Evolutionary conservation across 768 basidiomycete genomes (phyloP).

Genomic region (Leccinum pellstonianum): DNA sequence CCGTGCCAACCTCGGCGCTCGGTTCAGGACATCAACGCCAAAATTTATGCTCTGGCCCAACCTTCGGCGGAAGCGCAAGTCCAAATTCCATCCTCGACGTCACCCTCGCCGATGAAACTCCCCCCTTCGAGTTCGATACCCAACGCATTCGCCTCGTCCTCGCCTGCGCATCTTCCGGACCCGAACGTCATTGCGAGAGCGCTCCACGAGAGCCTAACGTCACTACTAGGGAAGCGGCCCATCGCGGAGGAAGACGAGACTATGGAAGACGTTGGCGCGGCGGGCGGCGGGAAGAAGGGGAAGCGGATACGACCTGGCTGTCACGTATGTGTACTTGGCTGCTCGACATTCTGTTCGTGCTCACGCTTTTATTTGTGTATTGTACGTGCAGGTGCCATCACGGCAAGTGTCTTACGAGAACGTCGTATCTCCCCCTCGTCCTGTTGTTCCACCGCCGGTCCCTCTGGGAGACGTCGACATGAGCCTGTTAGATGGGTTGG

Average conservation of each 20-base stretch:
- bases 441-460: constrained; percentile 1
- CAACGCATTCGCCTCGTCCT: constrained; percentile 16
- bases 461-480: constrained; percentile 28
- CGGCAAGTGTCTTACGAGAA: constrained; percentile 39
- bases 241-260: constrained; percentile 40
- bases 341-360: not conserved
- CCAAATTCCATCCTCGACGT: constrained; percentile 58
- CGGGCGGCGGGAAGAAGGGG: constrained; percentile 22
- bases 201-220: constrained; percentile 66
- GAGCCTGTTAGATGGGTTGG: constrained; percentile 28
- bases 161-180: constrained; percentile 37
- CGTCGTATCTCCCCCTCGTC: constrained; percentile 11
- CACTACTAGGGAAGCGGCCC: constrained; percentile 66
- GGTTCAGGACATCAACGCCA: constrained; percentile 27
- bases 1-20: not conserved
- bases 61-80: constrained; percentile 27
- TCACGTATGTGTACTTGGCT: constrained; percentile 29
- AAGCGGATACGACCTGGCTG: constrained; percentile 41
- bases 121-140: constrained; percentile 21
- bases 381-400: constrained; percentile 23
- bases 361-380: not conserved
- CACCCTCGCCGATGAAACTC: constrained; percentile 53
- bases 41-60: not conserved
- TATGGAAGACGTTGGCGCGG: constrained; percentile 14
- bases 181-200: constrained; percentile 52